phyloP scores from a whole-genome alignment of 345 rosid genomes.

The Nephelium lappaceum region DNA sequence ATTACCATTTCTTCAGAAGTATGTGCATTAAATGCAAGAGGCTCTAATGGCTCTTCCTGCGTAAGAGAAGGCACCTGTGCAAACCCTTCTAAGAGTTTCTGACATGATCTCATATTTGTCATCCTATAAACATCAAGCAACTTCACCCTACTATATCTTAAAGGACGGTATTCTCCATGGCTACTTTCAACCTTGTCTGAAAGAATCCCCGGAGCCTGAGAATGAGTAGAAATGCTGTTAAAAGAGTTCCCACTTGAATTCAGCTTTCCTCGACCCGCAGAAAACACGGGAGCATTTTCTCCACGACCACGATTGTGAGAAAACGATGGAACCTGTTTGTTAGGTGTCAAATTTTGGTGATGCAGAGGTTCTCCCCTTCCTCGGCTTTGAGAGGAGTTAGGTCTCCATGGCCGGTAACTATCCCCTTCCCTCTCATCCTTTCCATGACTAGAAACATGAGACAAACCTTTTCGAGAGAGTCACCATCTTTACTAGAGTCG shows the following conservation, averaged over 20 bases:
- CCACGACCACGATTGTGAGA: constrained; percentile 73
- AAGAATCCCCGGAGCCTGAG: constrained; percentile 46
- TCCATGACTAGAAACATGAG: constrained; percentile 52
- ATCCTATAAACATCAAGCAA: constrained; percentile 73
- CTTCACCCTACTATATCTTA: constrained; percentile 78
- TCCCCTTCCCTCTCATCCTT: constrained; percentile 75
- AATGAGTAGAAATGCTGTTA: constrained; percentile 36
- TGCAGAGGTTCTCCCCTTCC: constrained; percentile 78
- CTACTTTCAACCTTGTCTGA: constrained; percentile 62
- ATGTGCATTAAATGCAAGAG: constrained; percentile 76
- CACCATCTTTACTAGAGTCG: constrained; percentile 72
- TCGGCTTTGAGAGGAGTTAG: constrained; percentile 60
- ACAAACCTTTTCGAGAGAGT: constrained; percentile 56
- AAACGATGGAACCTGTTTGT: constrained; percentile 64
- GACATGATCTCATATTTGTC: constrained; percentile 51
- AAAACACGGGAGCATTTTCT: constrained; percentile 53
- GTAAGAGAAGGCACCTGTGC: constrained; percentile 74
- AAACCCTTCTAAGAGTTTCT: constrained; percentile 54
- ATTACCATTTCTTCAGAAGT: constrained; percentile 81
- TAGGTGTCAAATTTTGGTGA: constrained; percentile 53
- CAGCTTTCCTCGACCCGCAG: constrained; percentile 70
- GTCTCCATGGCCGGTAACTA: constrained; percentile 80
- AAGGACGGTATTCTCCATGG: constrained; percentile 45
- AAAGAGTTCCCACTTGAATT: constrained; percentile 54
- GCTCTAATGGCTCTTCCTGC: constrained; percentile 69